Base-by-base conservation (phyloP, 805 yeast genomes). In the Jamesozyma rosinii region DNA sequence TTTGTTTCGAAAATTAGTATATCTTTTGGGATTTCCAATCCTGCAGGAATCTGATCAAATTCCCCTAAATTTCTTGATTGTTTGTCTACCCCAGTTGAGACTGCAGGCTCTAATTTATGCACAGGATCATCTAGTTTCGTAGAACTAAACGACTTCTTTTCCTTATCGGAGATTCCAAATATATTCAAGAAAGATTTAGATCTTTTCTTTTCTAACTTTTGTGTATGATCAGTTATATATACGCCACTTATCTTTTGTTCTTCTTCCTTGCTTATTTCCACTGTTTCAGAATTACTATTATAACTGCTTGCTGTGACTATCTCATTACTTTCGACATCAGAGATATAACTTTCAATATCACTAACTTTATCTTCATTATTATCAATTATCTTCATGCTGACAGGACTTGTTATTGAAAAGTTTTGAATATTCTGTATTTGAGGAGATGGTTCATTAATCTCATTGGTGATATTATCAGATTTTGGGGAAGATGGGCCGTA, bases 1-100 rank as follows among this genome's bases (percentile, higher is more conserved):
- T 37, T 37, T 33, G 38, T 45, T 35, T 50, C 52, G 38, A 50
- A 51, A 9, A 54, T 37, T 15, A 39, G 43, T 24, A 11, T 24
- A 11, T 24, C 11, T 11, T 24, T 24, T 24, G 29, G 11, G 11
- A 24, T 11, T 24, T 11, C 29, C 29, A 24, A 24, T 8, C 29
- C 11, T 24, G 6, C 11, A 24, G 29, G 29, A 11, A 24, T 24
- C 29, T 8, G 10, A 8, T 24, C 29, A 24, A 24, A 24, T 24
- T 6, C 11, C 11, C 11, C 29, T 24, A 24, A 8, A 24, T 8
- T 24, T 24, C 11, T 6, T 24, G 6, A 6, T 24, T 24, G 6
- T 11, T 24, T 24, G 10, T 24, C 29, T 8, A 11, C 29, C 29
- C 11, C 11, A 6, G 29, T 8, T 24, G 29, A 6, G 11, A 24